A percentile compares a stretch with the other conserved stretches of the same genome.
These are phyloP conservation scores for Phytophthora idaei DNA, from an alignment of 352 stramenopile genomes.

Conservation along the genomic window DNA sequence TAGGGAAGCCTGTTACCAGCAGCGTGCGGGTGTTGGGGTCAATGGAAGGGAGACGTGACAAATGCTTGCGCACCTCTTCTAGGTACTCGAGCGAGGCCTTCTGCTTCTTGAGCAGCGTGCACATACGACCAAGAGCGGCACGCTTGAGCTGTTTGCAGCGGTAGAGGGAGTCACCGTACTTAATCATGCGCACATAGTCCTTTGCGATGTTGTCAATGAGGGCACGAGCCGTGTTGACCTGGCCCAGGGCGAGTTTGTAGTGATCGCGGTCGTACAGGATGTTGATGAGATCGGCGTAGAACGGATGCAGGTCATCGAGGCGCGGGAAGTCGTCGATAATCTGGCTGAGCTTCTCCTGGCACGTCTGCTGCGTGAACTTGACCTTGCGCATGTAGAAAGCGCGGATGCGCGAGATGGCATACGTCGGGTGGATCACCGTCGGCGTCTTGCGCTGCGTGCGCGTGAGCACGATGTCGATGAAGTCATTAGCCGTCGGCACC, in stretches of 20 bases:
- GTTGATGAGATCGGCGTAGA: conserved; percentile 99
- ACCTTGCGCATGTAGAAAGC: conserved; percentile 99
- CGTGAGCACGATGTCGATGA: conserved; percentile 99
- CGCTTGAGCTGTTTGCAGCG: conserved; percentile 99
- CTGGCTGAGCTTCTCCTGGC: conserved; percentile 96
- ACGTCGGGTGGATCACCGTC: conserved; percentile 99
- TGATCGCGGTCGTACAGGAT: conserved; percentile 99
- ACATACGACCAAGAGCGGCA: conserved; percentile 99
- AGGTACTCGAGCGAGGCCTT: conserved; percentile 99
- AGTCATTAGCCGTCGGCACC: conserved; percentile 96
- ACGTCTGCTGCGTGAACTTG: conserved; percentile 99
- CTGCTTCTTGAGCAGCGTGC: conserved; percentile 99
- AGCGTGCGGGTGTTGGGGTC: conserved; percentile 99
- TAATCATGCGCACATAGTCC: conserved; percentile 99
- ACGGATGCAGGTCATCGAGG: conserved; percentile 98
- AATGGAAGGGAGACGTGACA: conserved; percentile 98
- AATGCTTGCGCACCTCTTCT: conserved; percentile 97
- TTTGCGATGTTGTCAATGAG: conserved; percentile 98
- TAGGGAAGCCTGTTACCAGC: conserved; percentile 98
- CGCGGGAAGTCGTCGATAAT: conserved; percentile 99
- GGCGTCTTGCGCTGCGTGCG: conserved; percentile 99
- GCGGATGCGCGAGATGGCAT: conserved; percentile 96
- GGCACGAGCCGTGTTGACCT: conserved; percentile 98
- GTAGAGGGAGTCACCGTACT: conserved; percentile 99
- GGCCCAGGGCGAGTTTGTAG: conserved; percentile 99